Evolutionary conservation across 306 rosid genomes (phyloP), one percentile per base, ranked within the genome.

Genomic region (Casuarina equisetifolia): DNA sequence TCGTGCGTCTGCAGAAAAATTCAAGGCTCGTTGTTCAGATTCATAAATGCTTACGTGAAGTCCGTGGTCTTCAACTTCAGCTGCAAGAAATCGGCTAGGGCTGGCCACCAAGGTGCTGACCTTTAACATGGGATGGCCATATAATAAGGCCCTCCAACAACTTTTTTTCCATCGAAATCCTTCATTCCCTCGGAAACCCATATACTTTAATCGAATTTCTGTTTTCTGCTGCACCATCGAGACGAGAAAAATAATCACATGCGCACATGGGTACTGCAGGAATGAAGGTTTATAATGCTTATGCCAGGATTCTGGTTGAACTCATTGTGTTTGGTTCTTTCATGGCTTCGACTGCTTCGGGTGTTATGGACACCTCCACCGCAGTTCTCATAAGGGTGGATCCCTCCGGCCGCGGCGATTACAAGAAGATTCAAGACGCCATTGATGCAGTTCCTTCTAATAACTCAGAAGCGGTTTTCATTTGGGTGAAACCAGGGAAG

Each of bases 341-440:
- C 20, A 44, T 64, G 62, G 73, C 76, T 36, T 39, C 81, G 42
- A 70, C 76, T 3, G 54, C 8, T 20, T 19, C 70, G 16, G 63
- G 54, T 50, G 9, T 55, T 39, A 44, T 63, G 44, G 54, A 16
- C 38, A 39, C n/a, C 66, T 32, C 73, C 13, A 15, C 87, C 1
- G 86, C 88, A 5, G 16, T 84, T 75, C 82, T 87, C 66, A 35
- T 84, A 10, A 84, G 76, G 1, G 90, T 87, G 6, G 88, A 87
- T 50, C 81, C 82, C 25, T 77, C 80, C 0, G 90, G 88, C 2
- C 80, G 63, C 3, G 89, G 87, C 1, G 86, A 87, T 25, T 87
- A 70, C 74, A 69, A 35, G 66, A 87, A 71, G 66, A 78, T 87
- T 74, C 91, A 87, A 73, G 82, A 85, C 12, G 91, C 91, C 39